Evolutionary conservation across 495 filamentous ascomycete genomes (phyloP), one percentile per base, ranked within the genome.

Genomic region (Stereocaulon alpinum): DNA sequence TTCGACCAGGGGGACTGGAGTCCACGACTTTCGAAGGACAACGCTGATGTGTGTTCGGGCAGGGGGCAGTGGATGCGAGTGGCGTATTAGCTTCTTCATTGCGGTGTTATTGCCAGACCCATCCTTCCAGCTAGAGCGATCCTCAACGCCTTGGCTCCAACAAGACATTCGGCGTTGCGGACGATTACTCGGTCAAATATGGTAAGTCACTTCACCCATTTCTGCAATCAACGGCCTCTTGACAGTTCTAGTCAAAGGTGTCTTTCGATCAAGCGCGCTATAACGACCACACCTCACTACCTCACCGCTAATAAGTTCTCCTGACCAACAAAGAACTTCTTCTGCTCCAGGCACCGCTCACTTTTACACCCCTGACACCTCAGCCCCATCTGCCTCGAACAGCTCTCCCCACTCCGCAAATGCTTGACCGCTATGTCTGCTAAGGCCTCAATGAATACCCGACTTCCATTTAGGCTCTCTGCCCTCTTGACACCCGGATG

Each of bases 311-410:
- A 27, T 40, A 66, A 14, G 40, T 63, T 67, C 7, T 63, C 63
- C 64, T 77, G 74, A 3, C 79, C 78, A n/a, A 81, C 83, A 70
- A 95, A 94, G 74, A 95, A 95, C 73, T 87, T 87, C 76, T 97
- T 98, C 62, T 89, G 88, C 72, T 88, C 90, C 66, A 83, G 66
- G 73, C 94, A 99, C 64, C 86, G 77, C 66, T 96, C 91, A 69
- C 86, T 96, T 67, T 80, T 89, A 74, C 94, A 99, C 22, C 88
- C 89, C 27, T 95, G 94, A 75, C 94, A 99, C 66, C 94, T 82
- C 60, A 99, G 72, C 4, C 81, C 82, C 88, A 97, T 92, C 74
- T 97, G 94, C 64, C 75, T 73, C 20, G 86, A 92, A 60, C 84
- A 84, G 49, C 77, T 79, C 48, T 82, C 74, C 32, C 83, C 86